These are phyloP conservation scores for Prunus padus DNA, from an alignment of 306 rosid species.

Conservation along the genomic window DNA sequence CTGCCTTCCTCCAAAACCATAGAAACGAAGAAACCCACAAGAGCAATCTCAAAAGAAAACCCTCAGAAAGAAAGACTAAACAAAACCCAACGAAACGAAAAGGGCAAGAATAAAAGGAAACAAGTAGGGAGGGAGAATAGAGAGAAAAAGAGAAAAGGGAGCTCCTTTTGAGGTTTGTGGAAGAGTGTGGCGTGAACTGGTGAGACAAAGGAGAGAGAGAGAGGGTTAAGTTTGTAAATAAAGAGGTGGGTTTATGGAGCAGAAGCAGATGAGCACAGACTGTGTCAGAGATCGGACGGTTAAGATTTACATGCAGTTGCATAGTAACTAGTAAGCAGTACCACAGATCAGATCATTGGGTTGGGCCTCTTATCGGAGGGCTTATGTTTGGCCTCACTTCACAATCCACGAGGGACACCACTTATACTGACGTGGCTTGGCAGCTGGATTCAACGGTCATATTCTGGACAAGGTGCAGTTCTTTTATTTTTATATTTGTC, in stretches of 20 bases:
- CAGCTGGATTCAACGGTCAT: slow-evolving; percentile 47
- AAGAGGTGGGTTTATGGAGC: not conserved
- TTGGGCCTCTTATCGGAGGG: slow-evolving; percentile 4
- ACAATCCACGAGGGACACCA: slow-evolving; percentile 30
- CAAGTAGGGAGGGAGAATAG: not conserved
- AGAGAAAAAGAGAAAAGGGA: slow-evolving; percentile 21
- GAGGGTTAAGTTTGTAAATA: slow-evolving; percentile 20
- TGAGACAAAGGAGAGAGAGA: not conserved
- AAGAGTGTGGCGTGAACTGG: slow-evolving; percentile 14
- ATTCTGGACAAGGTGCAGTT: slow-evolving; percentile 2
- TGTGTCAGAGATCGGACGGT: slow-evolving; percentile 35
- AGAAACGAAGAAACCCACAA: slow-evolving; percentile 15
- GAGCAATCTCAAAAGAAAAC: slow-evolving; percentile 23
- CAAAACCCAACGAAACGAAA: slow-evolving; percentile 16
- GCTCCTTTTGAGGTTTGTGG: slow-evolving; percentile 45
- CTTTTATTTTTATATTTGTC: not conserved
- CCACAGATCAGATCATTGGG: not conserved
- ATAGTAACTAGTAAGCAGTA: slow-evolving; percentile 7
- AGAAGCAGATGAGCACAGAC: not conserved
- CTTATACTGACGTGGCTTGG: slow-evolving; percentile 30
- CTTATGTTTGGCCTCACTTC: not conserved
- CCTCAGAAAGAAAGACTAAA: slow-evolving; percentile 16
- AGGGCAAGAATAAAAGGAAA: not conserved
- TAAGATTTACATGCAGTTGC: slow-evolving; percentile 26
- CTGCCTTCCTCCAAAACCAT: slow-evolving; percentile 18